These are phyloP conservation scores for Hypoxylon lenormandii DNA, from an alignment of 495 filamentous ascomycete genomes.

Conservation along the genomic window DNA sequence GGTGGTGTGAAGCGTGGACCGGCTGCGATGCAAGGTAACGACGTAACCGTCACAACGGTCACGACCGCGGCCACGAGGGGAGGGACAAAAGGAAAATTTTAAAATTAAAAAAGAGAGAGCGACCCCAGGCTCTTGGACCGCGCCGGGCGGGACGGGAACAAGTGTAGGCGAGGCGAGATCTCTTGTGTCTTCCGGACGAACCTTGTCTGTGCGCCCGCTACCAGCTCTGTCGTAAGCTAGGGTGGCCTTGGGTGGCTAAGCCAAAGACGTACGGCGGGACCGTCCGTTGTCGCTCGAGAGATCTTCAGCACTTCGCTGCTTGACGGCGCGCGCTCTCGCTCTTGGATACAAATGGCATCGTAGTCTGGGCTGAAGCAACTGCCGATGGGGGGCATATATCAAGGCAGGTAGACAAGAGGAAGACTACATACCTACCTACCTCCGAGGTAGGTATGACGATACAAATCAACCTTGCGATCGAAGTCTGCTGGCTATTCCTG, in stretches of 20 bases:
- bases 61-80: conserved; percentile 1
- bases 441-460: too few species aligned
- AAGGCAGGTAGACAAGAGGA: conserved; percentile 11
- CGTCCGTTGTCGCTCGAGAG: conserved; percentile 14
- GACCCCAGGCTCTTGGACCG: conserved; percentile 10
- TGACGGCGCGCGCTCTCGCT: not conserved
- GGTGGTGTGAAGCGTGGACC: conserved; percentile 21
- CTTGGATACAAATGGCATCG: not conserved
- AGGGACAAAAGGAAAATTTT: conserved; percentile 18
- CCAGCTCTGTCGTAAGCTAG: conserved; percentile 23
- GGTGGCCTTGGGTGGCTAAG: conserved; percentile 20
- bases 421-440: too few species aligned
- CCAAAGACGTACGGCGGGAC: conserved; percentile 24
- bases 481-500: conserved; percentile 2
- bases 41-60: conserved; percentile 32
- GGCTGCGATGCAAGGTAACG: conserved; percentile 37
- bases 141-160: conserved; percentile 16
- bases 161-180: conserved; percentile 38
- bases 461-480: conserved; percentile 12
- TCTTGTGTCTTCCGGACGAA: conserved; percentile 37
- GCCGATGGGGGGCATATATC: conserved; percentile 17
- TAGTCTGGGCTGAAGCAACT: conserved; percentile 17
- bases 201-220: conserved; percentile 41
- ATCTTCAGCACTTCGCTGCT: conserved; percentile 6
- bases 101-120: conserved; percentile 10